Percentiles rank a stretch among this genome's conserved stretches.
Conservation (phyloP, 768 basidiomycete species). For the Termitomyces sp. region DNA sequence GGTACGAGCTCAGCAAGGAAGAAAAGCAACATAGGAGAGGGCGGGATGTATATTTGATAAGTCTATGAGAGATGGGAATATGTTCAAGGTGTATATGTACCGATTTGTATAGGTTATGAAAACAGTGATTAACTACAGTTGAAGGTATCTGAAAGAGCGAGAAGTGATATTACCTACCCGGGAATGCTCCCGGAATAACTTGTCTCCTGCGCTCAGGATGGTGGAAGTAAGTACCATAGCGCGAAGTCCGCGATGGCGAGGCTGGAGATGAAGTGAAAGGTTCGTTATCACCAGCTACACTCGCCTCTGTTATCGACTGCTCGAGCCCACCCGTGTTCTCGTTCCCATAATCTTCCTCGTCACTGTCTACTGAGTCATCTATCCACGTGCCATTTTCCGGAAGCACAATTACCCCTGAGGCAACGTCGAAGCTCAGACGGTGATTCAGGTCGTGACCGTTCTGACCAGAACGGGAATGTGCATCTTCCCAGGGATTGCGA, state of each 20-base stretch:
- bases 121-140: background rate
- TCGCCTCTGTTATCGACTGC: conserved; percentile 21
- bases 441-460: conserved; percentile 34
- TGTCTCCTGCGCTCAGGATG: conserved; percentile 71
- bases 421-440: conserved; percentile 79
- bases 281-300: conserved; percentile 14
- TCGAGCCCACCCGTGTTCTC: conserved; percentile 25
- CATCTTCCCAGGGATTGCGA: conserved; percentile 64
- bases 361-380: conserved; percentile 41
- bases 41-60: conserved; percentile 45
- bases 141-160: background rate
- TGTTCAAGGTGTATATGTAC: background rate
- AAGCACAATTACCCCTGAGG: conserved; percentile 83
- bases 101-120: background rate
- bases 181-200: conserved; percentile 59
- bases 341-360: conserved; percentile 39
- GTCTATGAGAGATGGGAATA: background rate
- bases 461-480: conserved; percentile 21
- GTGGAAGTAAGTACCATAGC: conserved; percentile 80
- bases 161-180: conserved; percentile 16
- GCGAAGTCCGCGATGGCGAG: conserved; percentile 40
- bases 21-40: conserved; percentile 36
- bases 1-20: conserved; percentile 7
- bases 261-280: conserved; percentile 16
- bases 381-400: conserved; percentile 73